Conservation (phyloP, 2,329 filamentous ascomycete species). For the Alternaria burnsii region DNA sequence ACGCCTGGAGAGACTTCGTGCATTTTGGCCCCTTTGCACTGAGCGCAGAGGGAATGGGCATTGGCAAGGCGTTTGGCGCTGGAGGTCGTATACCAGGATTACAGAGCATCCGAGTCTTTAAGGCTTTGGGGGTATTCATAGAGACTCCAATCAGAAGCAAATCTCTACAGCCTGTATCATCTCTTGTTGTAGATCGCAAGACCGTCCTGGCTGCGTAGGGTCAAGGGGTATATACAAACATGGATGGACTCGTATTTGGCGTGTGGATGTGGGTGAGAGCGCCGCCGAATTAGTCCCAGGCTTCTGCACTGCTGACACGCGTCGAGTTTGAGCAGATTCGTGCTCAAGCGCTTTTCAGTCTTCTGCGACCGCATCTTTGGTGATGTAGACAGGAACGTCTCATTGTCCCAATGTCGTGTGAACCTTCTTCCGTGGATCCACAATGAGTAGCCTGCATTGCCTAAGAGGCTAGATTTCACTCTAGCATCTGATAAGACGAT, state of each 20-base stretch:
- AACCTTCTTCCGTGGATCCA: not conserved
- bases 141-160: not conserved
- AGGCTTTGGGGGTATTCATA: not conserved
- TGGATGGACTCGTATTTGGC: not conserved
- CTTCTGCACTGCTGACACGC: not conserved
- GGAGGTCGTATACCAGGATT: not conserved
- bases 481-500: slow-evolving; percentile 1
- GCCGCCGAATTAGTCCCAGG: not conserved
- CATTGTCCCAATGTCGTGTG: not conserved
- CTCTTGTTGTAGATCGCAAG: not conserved
- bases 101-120: not conserved
- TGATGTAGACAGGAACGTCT: not conserved
- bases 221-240: not conserved
- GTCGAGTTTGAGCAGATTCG: not conserved
- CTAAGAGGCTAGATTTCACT: not conserved
- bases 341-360: not conserved
- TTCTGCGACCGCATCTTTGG: not conserved
- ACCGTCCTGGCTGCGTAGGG: not conserved
- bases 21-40: not conserved
- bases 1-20: not conserved
- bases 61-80: slow-evolving; percentile 6
- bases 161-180: not conserved
- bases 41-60: not conserved
- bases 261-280: not conserved
- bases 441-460: not conserved